phyloP scores from a whole-genome alignment of 179 eudicot genomes.

The Silene vulgaris region DNA sequence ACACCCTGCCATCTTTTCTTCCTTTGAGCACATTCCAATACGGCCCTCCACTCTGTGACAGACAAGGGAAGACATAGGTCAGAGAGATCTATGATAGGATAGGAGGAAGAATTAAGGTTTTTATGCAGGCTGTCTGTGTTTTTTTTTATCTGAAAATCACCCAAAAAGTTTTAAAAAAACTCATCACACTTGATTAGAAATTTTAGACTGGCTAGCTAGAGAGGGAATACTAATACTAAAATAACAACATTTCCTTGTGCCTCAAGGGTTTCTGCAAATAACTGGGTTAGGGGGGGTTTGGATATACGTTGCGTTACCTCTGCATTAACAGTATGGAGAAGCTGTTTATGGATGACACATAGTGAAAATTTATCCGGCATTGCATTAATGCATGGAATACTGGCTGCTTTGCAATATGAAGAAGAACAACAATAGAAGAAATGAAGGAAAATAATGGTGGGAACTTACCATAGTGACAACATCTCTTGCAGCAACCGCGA shows the following conservation, averaged over 20 bases:
- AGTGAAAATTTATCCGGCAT: background rate
- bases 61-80: background rate
- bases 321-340: background rate
- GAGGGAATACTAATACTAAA: background rate
- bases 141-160: background rate
- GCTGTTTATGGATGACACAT: background rate
- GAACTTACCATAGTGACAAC: constrained; percentile 50
- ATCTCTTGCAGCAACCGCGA: constrained; percentile 53
- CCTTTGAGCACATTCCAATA: constrained; percentile 61
- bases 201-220: background rate
- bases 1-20: constrained; percentile 62
- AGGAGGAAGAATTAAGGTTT: background rate
- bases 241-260: background rate
- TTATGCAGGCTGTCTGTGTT: background rate
- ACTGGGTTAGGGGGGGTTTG: background rate
- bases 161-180: background rate
- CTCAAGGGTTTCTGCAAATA: background rate
- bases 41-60: constrained; percentile 53
- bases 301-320: background rate
- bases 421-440: background rate
- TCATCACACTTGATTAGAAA: background rate
- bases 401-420: too few relatives aligned
- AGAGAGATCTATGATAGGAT: background rate
- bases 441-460: background rate
- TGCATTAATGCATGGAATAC: too few relatives aligned